Evolutionary conservation across 2,329 filamentous ascomycete genomes (phyloP), one percentile per base, ranked within the genome.

Genomic region (Chaetomiaceae sp.): DNA sequence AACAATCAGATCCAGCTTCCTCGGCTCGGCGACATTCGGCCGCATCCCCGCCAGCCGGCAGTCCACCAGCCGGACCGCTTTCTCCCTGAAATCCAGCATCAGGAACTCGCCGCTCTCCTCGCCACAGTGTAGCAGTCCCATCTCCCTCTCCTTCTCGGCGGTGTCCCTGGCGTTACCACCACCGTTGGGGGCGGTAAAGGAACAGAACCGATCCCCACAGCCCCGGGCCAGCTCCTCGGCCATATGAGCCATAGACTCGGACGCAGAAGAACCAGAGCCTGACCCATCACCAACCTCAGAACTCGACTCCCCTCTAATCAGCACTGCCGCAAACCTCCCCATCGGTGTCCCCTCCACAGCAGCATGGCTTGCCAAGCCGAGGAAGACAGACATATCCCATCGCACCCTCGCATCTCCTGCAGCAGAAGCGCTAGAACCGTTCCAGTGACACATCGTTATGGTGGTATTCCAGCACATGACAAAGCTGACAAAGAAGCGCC

Each of bases 401-500:
- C 21, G 25, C 30, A 16, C 25, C 16, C 6, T n/a, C 41, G 16
- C 9, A 14, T 14, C 25, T 10, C 25, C 25, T 7, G 6, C 25
- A 27, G 6, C 25, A 33, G 9, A 16, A 34, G 12, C 21, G 47
- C 47, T 3, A 3, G 6, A 6, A 7, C 25, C 25, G 25, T 3
- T n/a, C n/a, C 25, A 27, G 25, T 7, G 25, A 7, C 10, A 27
- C 6, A 27, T 6, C 25, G 25, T 10, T 6, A 27, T 6, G 8
- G 52, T 39, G n/a, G 34, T 17, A 0, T 27, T 57, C 45, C 2
- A 57, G 44, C 2, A n/a, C 16, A n/a, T 53, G 53, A 44, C 57
- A 58, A 10, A 58, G 51, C 35, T 59, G 53, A 42, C 44, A 51
- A 10, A 59, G 38, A 47, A 56, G 43, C 12, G 51, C 25, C 13